These are phyloP conservation scores for Lasiosphaeria ovina DNA, from an alignment of 495 filamentous ascomycete species.

Conservation along the genomic window DNA sequence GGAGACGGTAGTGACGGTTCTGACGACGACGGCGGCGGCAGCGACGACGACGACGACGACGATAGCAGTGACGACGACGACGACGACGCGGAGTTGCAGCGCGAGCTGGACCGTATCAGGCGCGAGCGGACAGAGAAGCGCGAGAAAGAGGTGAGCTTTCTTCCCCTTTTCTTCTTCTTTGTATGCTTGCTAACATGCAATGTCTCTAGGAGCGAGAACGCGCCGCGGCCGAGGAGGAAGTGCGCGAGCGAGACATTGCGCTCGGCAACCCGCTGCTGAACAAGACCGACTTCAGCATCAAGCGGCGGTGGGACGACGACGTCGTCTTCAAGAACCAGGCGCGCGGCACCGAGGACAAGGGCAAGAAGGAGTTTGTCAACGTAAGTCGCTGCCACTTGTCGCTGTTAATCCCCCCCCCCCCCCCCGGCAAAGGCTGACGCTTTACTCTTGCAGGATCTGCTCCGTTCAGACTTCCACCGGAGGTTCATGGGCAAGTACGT, in stretches of 20 bases:
- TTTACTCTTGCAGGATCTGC: conserved; percentile 61
- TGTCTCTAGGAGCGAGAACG: conserved; percentile 61
- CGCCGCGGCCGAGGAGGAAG: conserved; percentile 72
- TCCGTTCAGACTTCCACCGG: conserved; percentile 96
- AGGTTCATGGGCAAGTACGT: conserved; percentile 84
- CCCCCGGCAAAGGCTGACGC: not conserved
- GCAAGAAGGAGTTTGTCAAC: conserved; percentile 96
- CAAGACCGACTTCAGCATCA: conserved; percentile 66
- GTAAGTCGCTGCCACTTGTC: conserved; percentile 42
- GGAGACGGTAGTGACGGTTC: conserved; percentile 57
- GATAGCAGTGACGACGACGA: conserved; percentile 62
- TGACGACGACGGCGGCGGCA: conserved; percentile 71
- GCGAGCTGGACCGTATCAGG: conserved; percentile 94
- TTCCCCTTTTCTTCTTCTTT: no score
- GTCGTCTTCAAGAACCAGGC: conserved; percentile 99
- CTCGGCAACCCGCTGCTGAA: conserved; percentile 91
- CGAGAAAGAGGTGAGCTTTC: conserved; percentile 57
- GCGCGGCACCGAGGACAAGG: conserved; percentile 86
- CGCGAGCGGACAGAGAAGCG: conserved; percentile 81
- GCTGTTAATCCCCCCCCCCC: not conserved
- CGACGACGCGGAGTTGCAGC: conserved; percentile 83
- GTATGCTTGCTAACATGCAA: no score
- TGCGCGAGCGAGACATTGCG: conserved; percentile 84
- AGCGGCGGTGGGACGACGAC: conserved; percentile 94
- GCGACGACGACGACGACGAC: conserved; percentile 88